These are phyloP conservation scores for Lichtheimia ornata DNA, from an alignment of 371 early-diverging fungal genomes.

Conservation along the genomic window DNA sequence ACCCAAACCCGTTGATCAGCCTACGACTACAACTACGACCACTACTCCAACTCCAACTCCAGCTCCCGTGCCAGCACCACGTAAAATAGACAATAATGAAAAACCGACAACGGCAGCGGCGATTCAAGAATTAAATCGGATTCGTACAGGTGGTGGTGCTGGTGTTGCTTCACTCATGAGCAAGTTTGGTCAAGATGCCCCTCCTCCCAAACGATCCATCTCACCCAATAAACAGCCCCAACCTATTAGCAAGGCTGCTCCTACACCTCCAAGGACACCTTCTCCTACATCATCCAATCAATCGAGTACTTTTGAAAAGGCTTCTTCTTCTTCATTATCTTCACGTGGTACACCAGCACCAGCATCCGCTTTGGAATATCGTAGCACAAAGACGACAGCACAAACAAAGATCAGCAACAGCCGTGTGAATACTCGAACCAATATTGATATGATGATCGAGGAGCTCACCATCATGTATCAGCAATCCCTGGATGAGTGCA, in stretches of 20 bases:
- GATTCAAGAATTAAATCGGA: conserved; percentile 13
- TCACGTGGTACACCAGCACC: neutral
- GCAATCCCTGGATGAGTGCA: conserved; percentile 21
- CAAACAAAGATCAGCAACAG: no score
- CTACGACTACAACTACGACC: no score
- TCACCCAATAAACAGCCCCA: neutral
- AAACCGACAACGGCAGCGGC: conserved; percentile 14
- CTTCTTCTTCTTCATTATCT: neutral
- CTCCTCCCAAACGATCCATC: conserved; percentile 1
- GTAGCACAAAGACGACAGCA: no score
- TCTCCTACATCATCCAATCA: neutral
- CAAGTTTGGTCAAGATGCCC: conserved; percentile 17
- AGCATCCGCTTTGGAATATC: neutral
- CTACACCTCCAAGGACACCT: no score
- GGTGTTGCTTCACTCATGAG: conserved; percentile 24
- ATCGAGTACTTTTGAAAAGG: neutral
- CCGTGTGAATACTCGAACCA: neutral
- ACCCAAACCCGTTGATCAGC: no score
- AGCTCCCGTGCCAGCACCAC: no score
- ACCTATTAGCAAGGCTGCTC: neutral
- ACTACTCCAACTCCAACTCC: no score
- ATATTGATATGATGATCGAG: conserved; percentile 15
- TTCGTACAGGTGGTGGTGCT: conserved; percentile 14
- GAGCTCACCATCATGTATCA: conserved; percentile 33
- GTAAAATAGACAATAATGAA: neutral